phyloP scores from a whole-genome alignment of 371 early-diverging fungal species.

The Gilbertella persicaria region DNA sequence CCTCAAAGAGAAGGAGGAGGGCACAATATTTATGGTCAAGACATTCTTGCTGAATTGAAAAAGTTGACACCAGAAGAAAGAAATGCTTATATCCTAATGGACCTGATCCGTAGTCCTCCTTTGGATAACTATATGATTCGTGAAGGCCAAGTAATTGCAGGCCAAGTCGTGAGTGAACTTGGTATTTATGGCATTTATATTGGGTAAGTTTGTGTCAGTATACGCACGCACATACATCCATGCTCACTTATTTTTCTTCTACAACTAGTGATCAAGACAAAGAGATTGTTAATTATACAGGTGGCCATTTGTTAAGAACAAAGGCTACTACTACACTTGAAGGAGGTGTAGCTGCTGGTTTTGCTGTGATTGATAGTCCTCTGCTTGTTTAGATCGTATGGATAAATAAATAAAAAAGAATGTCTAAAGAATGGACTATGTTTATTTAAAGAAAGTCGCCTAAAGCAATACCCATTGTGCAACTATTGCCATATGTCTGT shows the following conservation, averaged over 20 bases:
- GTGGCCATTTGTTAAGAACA: conserved; percentile 93
- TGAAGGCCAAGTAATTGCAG: conserved; percentile 71
- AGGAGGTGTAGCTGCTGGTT: conserved; percentile 98
- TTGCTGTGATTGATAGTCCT: conserved; percentile 94
- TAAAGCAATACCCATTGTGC: no score
- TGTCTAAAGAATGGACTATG: no score
- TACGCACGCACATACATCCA: no score
- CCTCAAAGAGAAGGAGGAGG: conserved; percentile 98
- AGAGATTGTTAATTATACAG: conserved; percentile 75
- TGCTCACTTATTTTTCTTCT: not conserved
- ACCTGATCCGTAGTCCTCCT: conserved; percentile 83
- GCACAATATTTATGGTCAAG: conserved; percentile 92
- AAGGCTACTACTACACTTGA: conserved; percentile 85
- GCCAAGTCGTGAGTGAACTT: conserved; percentile 87
- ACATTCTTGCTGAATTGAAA: conserved; percentile 65
- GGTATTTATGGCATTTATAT: conserved; percentile 93
- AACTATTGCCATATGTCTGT: no score
- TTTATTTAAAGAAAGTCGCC: no score
- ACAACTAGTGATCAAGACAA: conserved; percentile 54
- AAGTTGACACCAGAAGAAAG: conserved; percentile 61
- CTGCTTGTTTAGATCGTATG: conserved; percentile 61
- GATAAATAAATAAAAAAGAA: no score
- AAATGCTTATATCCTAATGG: conserved; percentile 89
- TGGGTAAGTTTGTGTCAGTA: conserved; percentile 64
- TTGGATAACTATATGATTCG: conserved; percentile 79